Evolutionary conservation across 805 yeast genomes (phyloP).

Genomic region (Wickerhamiella shivajii): DNA sequence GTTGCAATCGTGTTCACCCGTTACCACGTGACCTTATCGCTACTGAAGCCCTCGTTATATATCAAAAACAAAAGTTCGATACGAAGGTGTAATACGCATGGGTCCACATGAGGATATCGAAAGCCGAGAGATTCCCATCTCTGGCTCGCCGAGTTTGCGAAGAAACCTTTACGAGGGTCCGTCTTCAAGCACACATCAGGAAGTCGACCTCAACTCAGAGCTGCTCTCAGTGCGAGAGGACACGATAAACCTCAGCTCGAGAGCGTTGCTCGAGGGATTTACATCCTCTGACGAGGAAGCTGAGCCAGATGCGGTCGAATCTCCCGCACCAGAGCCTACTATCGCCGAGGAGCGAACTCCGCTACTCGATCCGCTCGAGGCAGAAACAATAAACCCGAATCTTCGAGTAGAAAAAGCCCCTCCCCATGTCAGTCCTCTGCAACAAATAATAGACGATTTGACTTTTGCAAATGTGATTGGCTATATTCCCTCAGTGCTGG

Average conservation of each 20-base stretch:
- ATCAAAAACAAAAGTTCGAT: neutral
- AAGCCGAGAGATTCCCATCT: neutral
- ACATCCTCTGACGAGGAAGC: neutral
- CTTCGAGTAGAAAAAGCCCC: constrained; percentile 2
- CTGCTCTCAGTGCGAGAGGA: constrained; percentile 15
- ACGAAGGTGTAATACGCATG: too few species aligned
- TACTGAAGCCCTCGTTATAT: neutral
- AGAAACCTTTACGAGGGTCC: constrained; percentile 9
- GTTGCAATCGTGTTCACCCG: too few species aligned
- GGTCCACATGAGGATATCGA: constrained; percentile 1
- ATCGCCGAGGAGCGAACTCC: constrained; percentile 2
- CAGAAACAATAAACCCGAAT: neutral
- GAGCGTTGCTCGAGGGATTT: constrained; percentile 14
- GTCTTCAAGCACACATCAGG: neutral
- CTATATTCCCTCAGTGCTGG: constrained; percentile 64
- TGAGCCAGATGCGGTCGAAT: neutral
- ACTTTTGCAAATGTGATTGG: constrained; percentile 2
- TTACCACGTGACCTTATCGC: constrained; percentile 8
- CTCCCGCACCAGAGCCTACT: neutral
- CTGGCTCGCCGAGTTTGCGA: constrained; percentile 6
- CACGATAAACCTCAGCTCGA: constrained; percentile 14
- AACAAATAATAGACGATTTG: constrained; percentile 3
- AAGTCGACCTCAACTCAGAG: constrained; percentile 11
- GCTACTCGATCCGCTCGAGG: neutral
- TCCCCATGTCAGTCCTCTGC: constrained; percentile 2